phyloP scores from a whole-genome alignment of 2,329 filamentous ascomycete genomes.

The Penicillium sp. region DNA sequence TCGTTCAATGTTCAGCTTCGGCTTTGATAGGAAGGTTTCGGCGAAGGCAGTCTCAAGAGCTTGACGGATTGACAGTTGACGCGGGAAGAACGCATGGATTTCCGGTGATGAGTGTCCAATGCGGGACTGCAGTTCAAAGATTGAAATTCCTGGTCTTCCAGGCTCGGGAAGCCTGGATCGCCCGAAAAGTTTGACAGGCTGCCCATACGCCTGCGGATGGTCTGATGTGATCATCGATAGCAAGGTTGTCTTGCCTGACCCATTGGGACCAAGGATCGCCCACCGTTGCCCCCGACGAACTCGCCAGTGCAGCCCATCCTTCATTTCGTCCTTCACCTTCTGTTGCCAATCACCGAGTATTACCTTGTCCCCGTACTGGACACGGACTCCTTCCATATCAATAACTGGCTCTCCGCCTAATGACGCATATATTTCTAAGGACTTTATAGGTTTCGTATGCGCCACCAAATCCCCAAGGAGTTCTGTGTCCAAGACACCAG shows the following conservation, averaged over 20 bases:
- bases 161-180: slow-evolving; percentile 66
- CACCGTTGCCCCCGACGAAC: slow-evolving; percentile 76
- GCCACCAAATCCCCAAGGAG: slow-evolving; percentile 20
- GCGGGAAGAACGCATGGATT: slow-evolving; percentile 86
- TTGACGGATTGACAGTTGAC: slow-evolving; percentile 61
- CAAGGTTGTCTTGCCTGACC: slow-evolving; percentile 88
- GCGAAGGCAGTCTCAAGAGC: slow-evolving; percentile 81
- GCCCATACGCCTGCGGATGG: slow-evolving; percentile 85
- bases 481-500: slow-evolving; percentile 20
- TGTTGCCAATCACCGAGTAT: slow-evolving; percentile 75
- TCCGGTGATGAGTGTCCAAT: slow-evolving; percentile 92
- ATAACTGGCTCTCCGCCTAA: slow-evolving; percentile 60
- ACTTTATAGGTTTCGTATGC: neutral
- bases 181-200: slow-evolving; percentile 79
- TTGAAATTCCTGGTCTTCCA: slow-evolving; percentile 65
- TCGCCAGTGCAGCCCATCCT: slow-evolving; percentile 68
- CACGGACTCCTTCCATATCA: slow-evolving; percentile 75
- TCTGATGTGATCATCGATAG: slow-evolving; percentile 89
- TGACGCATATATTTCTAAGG: neutral
- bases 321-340: slow-evolving; percentile 41
- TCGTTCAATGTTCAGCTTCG: slow-evolving; percentile 53
- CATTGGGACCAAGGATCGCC: slow-evolving; percentile 89
- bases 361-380: slow-evolving; percentile 68
- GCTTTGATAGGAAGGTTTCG: slow-evolving; percentile 68
- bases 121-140: slow-evolving; percentile 83